A percentile compares a stretch with the other conserved stretches of the same genome.
These are phyloP conservation scores for Jamesozyma rosinii DNA, from an alignment of 805 yeast species.

Conservation along the genomic window DNA sequence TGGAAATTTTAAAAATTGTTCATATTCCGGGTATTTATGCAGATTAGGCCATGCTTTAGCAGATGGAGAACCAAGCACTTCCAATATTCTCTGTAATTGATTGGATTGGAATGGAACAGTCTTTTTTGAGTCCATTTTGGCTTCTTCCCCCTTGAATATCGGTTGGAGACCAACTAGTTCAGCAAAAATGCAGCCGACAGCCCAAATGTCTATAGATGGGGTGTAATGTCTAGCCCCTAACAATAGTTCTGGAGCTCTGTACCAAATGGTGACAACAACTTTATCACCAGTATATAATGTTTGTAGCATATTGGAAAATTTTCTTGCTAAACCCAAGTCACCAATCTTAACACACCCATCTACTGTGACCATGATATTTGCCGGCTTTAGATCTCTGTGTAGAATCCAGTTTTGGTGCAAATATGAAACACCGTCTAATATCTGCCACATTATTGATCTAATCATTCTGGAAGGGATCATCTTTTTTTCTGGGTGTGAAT, in stretches of 20 bases:
- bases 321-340: conserved; percentile 84
- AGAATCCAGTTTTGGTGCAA: conserved; percentile 93
- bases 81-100: conserved; percentile 83
- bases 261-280: conserved; percentile 96
- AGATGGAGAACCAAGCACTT: conserved; percentile 86
- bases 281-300: conserved; percentile 85
- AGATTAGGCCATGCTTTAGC: conserved; percentile 71
- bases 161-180: conserved; percentile 85
- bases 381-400: conserved; percentile 94
- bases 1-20: conserved; percentile 53
- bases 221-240: conserved; percentile 91
- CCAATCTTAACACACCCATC: conserved; percentile 92
- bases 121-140: conserved; percentile 88
- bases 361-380: conserved; percentile 89
- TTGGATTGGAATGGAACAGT: conserved; percentile 89
- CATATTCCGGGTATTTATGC: conserved; percentile 75
- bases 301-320: conserved; percentile 79
- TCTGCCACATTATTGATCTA: conserved; percentile 85
- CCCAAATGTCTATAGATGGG: conserved; percentile 90
- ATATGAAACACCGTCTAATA: conserved; percentile 81
- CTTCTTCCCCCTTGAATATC: conserved; percentile 94
- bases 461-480: conserved; percentile 71
- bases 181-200: conserved; percentile 89
- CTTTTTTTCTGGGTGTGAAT: conserved; percentile 77
- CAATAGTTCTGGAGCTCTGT: conserved; percentile 83